A percentile compares a stretch with the other conserved stretches of the same genome.
Conservation (phyloP, 2,329 filamentous ascomycete species). For the Madurella fahalii region DNA sequence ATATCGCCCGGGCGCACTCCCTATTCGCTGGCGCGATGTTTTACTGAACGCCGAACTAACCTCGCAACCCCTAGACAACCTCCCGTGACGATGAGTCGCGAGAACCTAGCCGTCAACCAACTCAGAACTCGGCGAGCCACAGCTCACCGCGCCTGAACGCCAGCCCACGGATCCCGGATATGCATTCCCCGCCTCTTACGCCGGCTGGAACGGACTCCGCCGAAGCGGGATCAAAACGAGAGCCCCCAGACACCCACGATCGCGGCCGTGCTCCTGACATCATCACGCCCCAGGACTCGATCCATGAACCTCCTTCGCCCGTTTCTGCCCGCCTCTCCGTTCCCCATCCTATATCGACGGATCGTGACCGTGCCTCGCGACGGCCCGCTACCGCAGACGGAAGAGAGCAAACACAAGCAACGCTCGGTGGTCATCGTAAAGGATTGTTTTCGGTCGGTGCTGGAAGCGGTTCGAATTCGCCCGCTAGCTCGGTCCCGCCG, state of each 20-base stretch:
- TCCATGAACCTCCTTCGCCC: constrained; percentile 47
- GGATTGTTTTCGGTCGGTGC: constrained; percentile 50
- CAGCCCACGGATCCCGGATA: constrained; percentile 52
- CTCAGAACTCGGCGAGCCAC: constrained; percentile 60
- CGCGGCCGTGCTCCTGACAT: constrained; percentile 27
- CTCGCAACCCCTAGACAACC: constrained; percentile 43
- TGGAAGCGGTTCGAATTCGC: constrained; percentile 35
- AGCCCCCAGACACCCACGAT: constrained; percentile 16
- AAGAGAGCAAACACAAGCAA: constrained; percentile 23
- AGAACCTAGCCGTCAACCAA: constrained; percentile 60
- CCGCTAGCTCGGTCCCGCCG: constrained; percentile 48
- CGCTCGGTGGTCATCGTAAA: constrained; percentile 42
- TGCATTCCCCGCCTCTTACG: constrained; percentile 86
- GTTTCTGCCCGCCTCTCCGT: constrained; percentile 38
- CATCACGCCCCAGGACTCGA: constrained; percentile 67
- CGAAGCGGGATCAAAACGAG: constrained; percentile 34
- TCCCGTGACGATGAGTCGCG: constrained; percentile 58
- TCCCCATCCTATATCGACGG: constrained; percentile 39
- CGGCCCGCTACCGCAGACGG: constrained; percentile 39
- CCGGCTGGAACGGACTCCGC: constrained; percentile 66
- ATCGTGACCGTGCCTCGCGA: constrained; percentile 34
- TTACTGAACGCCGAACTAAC: constrained; percentile 14
- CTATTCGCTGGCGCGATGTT: background rate
- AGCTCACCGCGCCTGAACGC: constrained; percentile 66
- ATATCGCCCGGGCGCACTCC: background rate